Conservation (phyloP, 345 rosid species). For the Pugionium dolabratum region DNA sequence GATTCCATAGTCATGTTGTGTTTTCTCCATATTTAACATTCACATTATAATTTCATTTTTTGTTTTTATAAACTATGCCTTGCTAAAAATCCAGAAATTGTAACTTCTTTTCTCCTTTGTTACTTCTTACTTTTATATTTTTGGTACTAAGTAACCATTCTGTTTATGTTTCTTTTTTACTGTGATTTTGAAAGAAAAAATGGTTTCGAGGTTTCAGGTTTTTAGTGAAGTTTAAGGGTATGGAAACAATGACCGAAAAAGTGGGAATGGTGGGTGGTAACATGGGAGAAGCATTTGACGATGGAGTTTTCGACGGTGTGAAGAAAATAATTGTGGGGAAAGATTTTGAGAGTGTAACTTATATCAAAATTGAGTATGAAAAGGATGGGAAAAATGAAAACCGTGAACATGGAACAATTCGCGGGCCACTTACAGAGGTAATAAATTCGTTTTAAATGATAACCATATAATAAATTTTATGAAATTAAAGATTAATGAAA, state of each 20-base stretch:
- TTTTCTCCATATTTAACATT: no score
- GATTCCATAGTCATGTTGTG: no score
- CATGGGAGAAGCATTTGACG: conserved; percentile 23
- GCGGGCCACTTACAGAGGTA: conserved; percentile 24
- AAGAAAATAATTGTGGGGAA: conserved; percentile 24
- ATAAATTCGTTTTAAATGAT: not conserved
- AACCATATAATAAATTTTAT: no score
- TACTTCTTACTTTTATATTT: not conserved
- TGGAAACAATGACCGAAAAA: conserved; percentile 28
- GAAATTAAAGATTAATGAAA: no score
- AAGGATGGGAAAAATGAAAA: conserved; percentile 26
- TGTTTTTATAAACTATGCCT: no score
- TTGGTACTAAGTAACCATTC: not conserved
- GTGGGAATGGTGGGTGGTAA: conserved; percentile 30
- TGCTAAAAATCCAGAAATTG: no score
- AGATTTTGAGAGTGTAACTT: not conserved
- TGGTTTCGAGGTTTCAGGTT: conserved; percentile 8
- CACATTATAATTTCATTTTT: no score
- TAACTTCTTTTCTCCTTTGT: not conserved
- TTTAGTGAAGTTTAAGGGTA: not conserved
- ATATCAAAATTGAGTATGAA: conserved; percentile 34
- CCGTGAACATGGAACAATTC: conserved; percentile 25
- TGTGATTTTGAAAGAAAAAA: not conserved
- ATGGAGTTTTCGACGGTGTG: conserved; percentile 35
- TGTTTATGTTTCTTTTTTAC: not conserved